phyloP scores from a whole-genome alignment of 2,329 filamentous ascomycete species.

The Lasiodiplodia gonubiensis region DNA sequence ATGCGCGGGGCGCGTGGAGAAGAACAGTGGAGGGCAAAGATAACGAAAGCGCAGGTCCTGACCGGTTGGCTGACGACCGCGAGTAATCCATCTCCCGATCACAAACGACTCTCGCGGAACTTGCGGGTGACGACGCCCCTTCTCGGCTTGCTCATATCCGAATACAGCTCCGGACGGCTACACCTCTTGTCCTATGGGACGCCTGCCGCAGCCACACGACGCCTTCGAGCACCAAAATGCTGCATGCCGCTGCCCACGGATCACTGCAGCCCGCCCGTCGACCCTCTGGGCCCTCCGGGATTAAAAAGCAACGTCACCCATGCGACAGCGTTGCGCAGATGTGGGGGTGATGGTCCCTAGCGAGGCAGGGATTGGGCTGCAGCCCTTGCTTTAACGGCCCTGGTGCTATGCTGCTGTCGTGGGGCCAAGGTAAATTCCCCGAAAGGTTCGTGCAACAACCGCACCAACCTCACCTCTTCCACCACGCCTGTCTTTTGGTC shows the following conservation, averaged over 20 bases:
- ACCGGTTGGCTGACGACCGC: neutral
- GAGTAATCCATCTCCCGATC: slow-evolving; percentile 18
- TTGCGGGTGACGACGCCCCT: slow-evolving; percentile 18
- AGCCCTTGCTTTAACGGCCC: slow-evolving; percentile 10
- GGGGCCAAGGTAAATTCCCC: slow-evolving; percentile 14
- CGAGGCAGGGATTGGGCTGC: slow-evolving; percentile 12
- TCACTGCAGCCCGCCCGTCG: neutral
- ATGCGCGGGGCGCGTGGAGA: slow-evolving; percentile 23
- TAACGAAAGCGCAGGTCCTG: neutral
- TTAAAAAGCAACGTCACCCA: slow-evolving; percentile 19
- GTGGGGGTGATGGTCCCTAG: slow-evolving; percentile 23
- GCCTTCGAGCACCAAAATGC: neutral
- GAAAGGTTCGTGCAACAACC: slow-evolving; percentile 16
- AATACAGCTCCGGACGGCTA: slow-evolving; percentile 1
- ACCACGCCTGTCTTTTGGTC: neutral
- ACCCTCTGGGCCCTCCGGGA: slow-evolving; percentile 15
- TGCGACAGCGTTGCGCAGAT: slow-evolving; percentile 6
- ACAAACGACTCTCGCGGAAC: neutral
- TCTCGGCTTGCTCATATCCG: slow-evolving; percentile 20
- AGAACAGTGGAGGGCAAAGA: neutral
- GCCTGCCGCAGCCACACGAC: slow-evolving; percentile 11
- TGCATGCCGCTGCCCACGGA: neutral
- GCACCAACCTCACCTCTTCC: slow-evolving; percentile 8
- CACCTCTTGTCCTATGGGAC: neutral
- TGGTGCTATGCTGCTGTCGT: slow-evolving; percentile 9